Evolutionary conservation across 139 green algal species (phyloP), one percentile per base, ranked within the genome.

Genomic region (Asterochloris sp.): DNA sequence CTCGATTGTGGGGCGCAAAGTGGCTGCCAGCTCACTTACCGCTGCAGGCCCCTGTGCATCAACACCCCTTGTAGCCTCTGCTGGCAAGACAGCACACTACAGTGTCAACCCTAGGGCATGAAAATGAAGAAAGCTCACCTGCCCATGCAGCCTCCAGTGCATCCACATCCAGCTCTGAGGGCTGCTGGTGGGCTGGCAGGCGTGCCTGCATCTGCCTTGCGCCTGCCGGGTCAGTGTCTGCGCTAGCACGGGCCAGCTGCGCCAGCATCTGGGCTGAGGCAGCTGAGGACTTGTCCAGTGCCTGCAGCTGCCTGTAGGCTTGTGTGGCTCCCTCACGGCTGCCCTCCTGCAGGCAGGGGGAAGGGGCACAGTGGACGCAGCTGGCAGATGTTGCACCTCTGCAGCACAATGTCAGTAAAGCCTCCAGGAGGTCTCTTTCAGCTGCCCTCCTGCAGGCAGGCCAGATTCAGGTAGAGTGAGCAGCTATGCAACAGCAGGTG

Each of bases 131-230:
- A 21, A 71, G 66, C 10, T 21, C 29, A 84, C 74, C 66, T 60
- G 74, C 63, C 54, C 66, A 79, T 26, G 80, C 69, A 15, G 83
- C 83, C 88, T 95, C 92, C 62, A 96, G 83, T 0, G 82, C 81
- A 23, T 91, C 89, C 60, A 92, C 76, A 66, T 94, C 86, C 10
- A 24, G 62, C 0, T 62, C 81, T 0, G 80, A 23, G 92, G 69
- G 4, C 69, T 62, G 10, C 61, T 62, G 62, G 12, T 81, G 29
- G 0, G 38, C 38, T 54, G 81, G 74, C 74, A 89, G 75, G 63
- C 61, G 24, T 11, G 15, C 38, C 71, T 76, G 76, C 76, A 91
- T 83, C 16, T n/a, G 62, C 10, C 69, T 62, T 12, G 88, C 84
- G 0, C 81, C 82, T 0, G 63, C 73, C 6, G 82, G 64, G 73